phyloP scores from a whole-genome alignment of 2,329 filamentous ascomycete species.

The Aureobasidium uvarum region DNA sequence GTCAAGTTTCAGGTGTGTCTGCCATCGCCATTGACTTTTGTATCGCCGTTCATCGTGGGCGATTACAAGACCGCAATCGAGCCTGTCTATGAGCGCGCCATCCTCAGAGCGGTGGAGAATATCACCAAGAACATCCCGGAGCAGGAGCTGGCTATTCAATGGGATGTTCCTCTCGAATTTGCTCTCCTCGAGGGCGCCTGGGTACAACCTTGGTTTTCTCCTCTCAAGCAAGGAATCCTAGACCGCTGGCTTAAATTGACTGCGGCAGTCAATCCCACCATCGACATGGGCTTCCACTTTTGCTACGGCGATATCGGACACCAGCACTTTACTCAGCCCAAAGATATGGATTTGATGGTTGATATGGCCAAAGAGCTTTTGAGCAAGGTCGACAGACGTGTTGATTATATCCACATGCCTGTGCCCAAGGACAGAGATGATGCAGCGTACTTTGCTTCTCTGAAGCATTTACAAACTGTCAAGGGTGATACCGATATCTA shows the following conservation, averaged over 20 bases:
- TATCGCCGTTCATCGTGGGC: constrained; percentile 29
- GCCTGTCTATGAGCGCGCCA: constrained; percentile 39
- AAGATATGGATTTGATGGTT: constrained; percentile 39
- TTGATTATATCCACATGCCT: constrained; percentile 48
- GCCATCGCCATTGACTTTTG: constrained; percentile 32
- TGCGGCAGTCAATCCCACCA: constrained; percentile 38
- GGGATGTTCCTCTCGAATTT: constrained; percentile 40
- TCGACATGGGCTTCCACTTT: constrained; percentile 48
- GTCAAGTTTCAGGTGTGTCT: constrained; percentile 41
- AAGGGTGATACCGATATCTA: constrained; percentile 40
- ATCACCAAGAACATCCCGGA: constrained; percentile 39
- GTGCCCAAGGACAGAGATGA: constrained; percentile 44
- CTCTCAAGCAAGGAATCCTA: constrained; percentile 39
- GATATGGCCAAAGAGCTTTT: constrained; percentile 42
- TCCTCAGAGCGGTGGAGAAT: constrained; percentile 34
- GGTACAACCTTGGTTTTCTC: constrained; percentile 40
- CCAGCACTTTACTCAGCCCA: constrained; percentile 48
- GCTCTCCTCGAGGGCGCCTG: constrained; percentile 37
- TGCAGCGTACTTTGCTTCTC: constrained; percentile 42
- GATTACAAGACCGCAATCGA: constrained; percentile 36
- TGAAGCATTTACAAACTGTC: constrained; percentile 38
- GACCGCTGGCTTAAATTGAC: constrained; percentile 39
- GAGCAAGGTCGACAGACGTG: constrained; percentile 33
- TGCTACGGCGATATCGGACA: constrained; percentile 51
- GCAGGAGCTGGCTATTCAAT: constrained; percentile 40